Conservation (phyloP, 2,329 filamentous ascomycete genomes). For the Hypoxylon sp. region DNA sequence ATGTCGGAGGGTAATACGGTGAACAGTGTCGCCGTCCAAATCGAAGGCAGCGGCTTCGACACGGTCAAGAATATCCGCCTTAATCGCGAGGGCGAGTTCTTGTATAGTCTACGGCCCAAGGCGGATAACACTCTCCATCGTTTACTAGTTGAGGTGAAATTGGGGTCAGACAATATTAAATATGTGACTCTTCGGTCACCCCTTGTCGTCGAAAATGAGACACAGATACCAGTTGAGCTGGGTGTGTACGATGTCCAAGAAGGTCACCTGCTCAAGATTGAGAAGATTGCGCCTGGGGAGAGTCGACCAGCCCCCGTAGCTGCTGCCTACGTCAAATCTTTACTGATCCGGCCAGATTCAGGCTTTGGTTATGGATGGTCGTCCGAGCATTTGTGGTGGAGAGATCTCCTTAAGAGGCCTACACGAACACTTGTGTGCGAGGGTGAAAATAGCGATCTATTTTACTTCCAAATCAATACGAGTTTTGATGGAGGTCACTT, state of each 20-base stretch:
- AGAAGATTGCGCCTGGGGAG: conserved; percentile 95
- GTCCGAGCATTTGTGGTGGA: conserved; percentile 91
- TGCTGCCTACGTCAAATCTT: conserved; percentile 88
- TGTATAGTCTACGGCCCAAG: conserved; percentile 91
- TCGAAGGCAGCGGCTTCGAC: conserved; percentile 96
- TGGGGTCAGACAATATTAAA: conserved; percentile 97
- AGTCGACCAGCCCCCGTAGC: conserved; percentile 91
- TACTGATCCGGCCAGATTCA: conserved; percentile 91
- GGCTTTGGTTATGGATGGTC: conserved; percentile 98
- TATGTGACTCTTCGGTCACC: conserved; percentile 96
- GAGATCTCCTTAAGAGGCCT: conserved; percentile 85
- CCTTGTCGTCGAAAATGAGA: conserved; percentile 93
- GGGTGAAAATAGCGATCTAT: conserved; percentile 88
- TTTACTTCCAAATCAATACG: conserved; percentile 97
- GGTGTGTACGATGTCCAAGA: conserved; percentile 91
- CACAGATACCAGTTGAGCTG: conserved; percentile 94
- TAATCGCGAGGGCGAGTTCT: conserved; percentile 91
- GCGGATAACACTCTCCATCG: conserved; percentile 89
- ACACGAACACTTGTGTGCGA: conserved; percentile 91
- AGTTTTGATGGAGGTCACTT: conserved; percentile 88
- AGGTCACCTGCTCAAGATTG: conserved; percentile 94
- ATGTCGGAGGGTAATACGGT: conserved; percentile 86
- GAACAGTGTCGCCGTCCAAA: conserved; percentile 80
- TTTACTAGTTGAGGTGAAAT: conserved; percentile 89
- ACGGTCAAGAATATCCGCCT: conserved; percentile 88